These are phyloP conservation scores for Azolla pinnata DNA, from an alignment of 75 land plant genomes.

Conservation along the genomic window DNA sequence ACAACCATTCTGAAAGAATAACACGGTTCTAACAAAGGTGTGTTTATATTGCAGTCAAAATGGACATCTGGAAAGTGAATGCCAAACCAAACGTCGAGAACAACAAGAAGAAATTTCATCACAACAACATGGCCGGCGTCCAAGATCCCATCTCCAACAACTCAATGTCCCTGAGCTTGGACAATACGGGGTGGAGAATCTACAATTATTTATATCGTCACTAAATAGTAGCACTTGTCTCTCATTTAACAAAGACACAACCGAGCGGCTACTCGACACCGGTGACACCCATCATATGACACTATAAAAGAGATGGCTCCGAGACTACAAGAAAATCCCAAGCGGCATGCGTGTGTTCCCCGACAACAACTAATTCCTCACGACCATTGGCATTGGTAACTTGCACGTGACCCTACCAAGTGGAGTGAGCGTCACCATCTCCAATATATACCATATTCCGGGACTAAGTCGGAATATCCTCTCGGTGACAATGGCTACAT, in stretches of 20 bases:
- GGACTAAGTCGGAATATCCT: not conserved
- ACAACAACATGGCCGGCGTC: not conserved
- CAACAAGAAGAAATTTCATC: not conserved
- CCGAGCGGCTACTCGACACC: not conserved
- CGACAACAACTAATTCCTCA: too few species aligned
- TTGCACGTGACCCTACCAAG: too few species aligned
- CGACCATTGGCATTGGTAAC: too few species aligned
- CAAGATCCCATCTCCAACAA: not conserved
- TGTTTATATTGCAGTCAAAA: not conserved
- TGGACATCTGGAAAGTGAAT: not conserved
- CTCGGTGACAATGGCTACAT: not conserved
- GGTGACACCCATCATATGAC: conserved; percentile 1
- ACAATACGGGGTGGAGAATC: too few species aligned
- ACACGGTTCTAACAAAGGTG: not conserved
- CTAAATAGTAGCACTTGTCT: too few species aligned
- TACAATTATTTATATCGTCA: too few species aligned
- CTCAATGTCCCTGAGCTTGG: not conserved
- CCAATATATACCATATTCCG: not conserved
- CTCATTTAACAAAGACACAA: not conserved
- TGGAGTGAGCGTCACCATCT: not conserved
- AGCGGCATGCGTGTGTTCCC: not conserved
- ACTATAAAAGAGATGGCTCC: not conserved
- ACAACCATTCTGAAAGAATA: not conserved
- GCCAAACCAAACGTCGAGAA: not conserved
- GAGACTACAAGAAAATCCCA: not conserved